phyloP scores from a whole-genome alignment of 148 eudicot genomes.

The Pharnaceum exiguum region DNA sequence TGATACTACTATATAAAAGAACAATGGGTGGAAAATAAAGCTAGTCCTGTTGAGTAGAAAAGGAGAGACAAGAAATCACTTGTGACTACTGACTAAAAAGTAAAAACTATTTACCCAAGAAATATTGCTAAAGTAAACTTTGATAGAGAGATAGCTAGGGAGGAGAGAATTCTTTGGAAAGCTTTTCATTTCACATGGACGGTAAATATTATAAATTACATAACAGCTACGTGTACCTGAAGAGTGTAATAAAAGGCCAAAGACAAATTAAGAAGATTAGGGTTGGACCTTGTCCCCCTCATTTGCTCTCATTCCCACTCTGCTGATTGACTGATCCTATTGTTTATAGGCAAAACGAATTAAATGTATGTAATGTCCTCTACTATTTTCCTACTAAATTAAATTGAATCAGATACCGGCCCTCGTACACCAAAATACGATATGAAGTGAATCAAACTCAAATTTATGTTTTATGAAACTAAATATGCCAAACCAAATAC shows the following conservation, averaged over 20 bases:
- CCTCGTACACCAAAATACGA: no score
- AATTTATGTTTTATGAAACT: no score
- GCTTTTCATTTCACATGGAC: constrained; percentile 5
- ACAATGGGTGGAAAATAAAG: not conserved
- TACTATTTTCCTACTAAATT: no score
- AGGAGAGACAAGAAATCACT: constrained; percentile 49
- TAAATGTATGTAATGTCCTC: no score
- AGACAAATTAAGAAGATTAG: constrained; percentile 40
- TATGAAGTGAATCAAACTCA: no score
- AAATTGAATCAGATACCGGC: no score
- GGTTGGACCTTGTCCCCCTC: constrained; percentile 38
- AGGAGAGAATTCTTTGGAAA: not conserved
- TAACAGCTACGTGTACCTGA: no score
- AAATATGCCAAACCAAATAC: no score
- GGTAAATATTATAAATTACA: not conserved
- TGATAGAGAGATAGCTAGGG: not conserved
- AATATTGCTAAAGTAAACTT: not conserved
- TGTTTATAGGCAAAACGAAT: not conserved
- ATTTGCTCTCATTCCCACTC: constrained; percentile 9
- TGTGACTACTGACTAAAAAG: constrained; percentile 35
- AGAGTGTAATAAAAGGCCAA: constrained; percentile 8
- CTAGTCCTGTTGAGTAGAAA: constrained; percentile 6
- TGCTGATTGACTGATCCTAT: constrained; percentile 1
- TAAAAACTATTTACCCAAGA: constrained; percentile 20
- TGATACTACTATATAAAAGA: not conserved